Conservation (phyloP, 2,329 filamentous ascomycete genomes). For the Colletotrichum caudatum region DNA sequence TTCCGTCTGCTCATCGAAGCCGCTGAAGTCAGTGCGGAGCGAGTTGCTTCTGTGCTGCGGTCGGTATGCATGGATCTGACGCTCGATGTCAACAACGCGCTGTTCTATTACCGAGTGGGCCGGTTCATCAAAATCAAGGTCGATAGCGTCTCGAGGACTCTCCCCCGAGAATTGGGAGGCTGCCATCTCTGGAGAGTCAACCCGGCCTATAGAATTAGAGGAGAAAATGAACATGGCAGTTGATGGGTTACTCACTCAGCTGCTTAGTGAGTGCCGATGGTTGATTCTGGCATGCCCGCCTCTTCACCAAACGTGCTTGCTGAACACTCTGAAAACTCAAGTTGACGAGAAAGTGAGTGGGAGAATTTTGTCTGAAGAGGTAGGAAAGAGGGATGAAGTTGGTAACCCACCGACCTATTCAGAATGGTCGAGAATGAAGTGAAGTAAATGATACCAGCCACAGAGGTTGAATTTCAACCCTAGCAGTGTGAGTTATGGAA, state of each 20-base stretch:
- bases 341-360: no score
- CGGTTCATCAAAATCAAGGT: slow-evolving; percentile 15
- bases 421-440: neutral
- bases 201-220: neutral
- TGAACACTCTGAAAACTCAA: neutral
- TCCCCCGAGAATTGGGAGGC: neutral
- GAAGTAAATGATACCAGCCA: neutral
- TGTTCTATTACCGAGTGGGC: slow-evolving; percentile 6
- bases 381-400: neutral
- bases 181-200: neutral
- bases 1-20: slow-evolving; percentile 32
- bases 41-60: neutral
- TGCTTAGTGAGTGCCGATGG: neutral
- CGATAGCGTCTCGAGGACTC: slow-evolving; percentile 12
- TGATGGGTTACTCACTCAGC: neutral
- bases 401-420: no score
- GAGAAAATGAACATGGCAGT: neutral
- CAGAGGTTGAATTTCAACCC: neutral
- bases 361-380: neutral
- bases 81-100: neutral
- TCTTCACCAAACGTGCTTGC: neutral
- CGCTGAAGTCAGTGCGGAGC: neutral
- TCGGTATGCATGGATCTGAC: slow-evolving; percentile 14
- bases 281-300: neutral
- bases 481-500: neutral